phyloP scores from a whole-genome alignment of 345 rosid species.

The Lepidium africanum region DNA sequence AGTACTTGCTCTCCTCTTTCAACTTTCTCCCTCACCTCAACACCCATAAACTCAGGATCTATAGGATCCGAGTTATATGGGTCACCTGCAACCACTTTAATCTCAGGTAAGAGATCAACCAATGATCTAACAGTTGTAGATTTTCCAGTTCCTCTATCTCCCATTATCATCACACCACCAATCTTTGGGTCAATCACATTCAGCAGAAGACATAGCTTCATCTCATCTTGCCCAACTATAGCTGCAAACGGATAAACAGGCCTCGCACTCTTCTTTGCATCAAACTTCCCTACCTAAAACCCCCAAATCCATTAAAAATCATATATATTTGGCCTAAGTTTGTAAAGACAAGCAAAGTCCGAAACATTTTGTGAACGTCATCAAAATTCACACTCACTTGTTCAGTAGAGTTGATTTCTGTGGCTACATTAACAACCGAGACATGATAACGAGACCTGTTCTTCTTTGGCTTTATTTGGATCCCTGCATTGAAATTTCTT shows the following conservation, averaged over 20 bases:
- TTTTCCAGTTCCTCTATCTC: slow-evolving; percentile 92
- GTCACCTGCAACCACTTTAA: slow-evolving; percentile 71
- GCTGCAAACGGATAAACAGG: slow-evolving; percentile 97
- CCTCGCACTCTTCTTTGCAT: slow-evolving; percentile 68
- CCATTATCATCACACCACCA: slow-evolving; percentile 99
- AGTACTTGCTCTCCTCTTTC: slow-evolving; percentile 49
- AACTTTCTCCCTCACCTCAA: slow-evolving; percentile 68
- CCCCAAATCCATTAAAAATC: too few species aligned
- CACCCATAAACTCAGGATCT: slow-evolving; percentile 91
- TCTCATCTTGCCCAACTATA: slow-evolving; percentile 97
- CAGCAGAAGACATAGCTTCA: slow-evolving; percentile 84
- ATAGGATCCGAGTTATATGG: slow-evolving; percentile 90
- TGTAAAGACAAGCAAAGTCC: too few species aligned
- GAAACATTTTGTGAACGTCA: too few species aligned
- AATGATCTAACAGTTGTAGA: slow-evolving; percentile 89
- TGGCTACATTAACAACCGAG: slow-evolving; percentile 65
- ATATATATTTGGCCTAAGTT: too few species aligned
- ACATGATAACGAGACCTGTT: slow-evolving; percentile 46
- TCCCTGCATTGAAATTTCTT: slow-evolving; percentile 35
- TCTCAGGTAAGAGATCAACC: slow-evolving; percentile 87
- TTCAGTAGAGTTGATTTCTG: slow-evolving; percentile 58
- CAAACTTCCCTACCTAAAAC: slow-evolving; percentile 47
- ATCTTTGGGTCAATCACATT: slow-evolving; percentile 96
- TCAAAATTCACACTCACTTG: slow-evolving; percentile 39
- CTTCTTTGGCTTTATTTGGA: slow-evolving; percentile 43